These are phyloP conservation scores for Ustilago xerochloae DNA, from an alignment of 1,284 basidiomycete genomes.

Conservation along the genomic window DNA sequence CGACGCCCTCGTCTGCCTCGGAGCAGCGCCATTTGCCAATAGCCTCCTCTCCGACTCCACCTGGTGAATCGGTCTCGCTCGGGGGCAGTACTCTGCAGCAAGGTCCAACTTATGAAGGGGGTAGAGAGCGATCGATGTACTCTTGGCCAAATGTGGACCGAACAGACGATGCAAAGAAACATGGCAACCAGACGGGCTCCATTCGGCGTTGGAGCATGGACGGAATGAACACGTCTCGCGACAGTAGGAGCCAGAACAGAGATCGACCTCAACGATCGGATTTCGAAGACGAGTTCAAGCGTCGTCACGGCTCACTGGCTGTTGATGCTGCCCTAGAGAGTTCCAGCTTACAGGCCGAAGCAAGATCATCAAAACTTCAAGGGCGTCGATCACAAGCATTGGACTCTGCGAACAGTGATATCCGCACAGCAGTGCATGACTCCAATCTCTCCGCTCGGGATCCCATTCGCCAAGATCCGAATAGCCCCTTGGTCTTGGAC, in stretches of 20 bases:
- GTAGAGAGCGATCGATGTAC: background rate
- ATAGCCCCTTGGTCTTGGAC: background rate
- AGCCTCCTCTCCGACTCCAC: too few relatives aligned
- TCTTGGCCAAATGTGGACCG: background rate
- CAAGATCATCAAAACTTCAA: too few relatives aligned
- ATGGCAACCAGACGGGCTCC: background rate
- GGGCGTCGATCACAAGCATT: too few relatives aligned
- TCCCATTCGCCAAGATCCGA: background rate
- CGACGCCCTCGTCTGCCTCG: slow-evolving; percentile 6
- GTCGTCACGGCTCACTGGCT: too few relatives aligned
- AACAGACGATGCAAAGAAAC: background rate
- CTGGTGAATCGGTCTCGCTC: too few relatives aligned
- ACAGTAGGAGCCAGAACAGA: background rate
- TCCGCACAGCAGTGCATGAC: too few relatives aligned
- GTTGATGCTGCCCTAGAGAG: too few relatives aligned
- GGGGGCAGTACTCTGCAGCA: background rate
- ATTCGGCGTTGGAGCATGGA: background rate
- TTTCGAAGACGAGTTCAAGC: too few relatives aligned
- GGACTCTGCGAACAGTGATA: too few relatives aligned
- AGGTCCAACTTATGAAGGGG: background rate
- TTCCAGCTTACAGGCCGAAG: too few relatives aligned
- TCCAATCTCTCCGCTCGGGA: background rate
- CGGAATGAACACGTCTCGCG: background rate
- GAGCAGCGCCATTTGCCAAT: background rate
- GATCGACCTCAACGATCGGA: background rate